Conservation (phyloP, 768 basidiomycete species). For the Lactarius indigo region DNA sequence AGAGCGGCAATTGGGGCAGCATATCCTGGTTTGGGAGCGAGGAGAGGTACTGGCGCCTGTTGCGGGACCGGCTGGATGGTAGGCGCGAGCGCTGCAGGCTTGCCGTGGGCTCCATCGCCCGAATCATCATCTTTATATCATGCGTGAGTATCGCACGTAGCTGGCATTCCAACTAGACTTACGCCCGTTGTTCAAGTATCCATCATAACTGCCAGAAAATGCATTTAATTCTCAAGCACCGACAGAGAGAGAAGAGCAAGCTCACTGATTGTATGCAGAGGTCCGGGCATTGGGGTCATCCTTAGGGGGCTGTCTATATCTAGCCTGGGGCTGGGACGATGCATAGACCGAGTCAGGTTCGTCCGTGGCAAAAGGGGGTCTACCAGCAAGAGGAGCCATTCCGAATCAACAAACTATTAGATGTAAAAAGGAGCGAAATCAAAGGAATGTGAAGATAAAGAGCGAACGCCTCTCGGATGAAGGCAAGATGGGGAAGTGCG, state of each 20-base stretch:
- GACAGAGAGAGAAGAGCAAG: slow-evolving; percentile 23
- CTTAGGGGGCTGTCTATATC: slow-evolving; percentile 37
- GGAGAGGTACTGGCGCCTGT: slow-evolving; percentile 43
- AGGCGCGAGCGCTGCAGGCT: slow-evolving; percentile 21
- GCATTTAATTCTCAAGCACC: slow-evolving; percentile 10
- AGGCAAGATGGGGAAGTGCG: not conserved
- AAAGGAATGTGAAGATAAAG: slow-evolving; percentile 15
- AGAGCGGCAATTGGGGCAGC: slow-evolving; percentile 66
- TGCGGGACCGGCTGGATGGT: slow-evolving; percentile 11
- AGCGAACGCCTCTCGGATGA: slow-evolving; percentile 12
- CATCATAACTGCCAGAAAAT: slow-evolving; percentile 53
- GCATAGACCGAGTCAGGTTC: slow-evolving; percentile 61
- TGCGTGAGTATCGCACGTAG: slow-evolving; percentile 46
- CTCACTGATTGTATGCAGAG: slow-evolving; percentile 69
- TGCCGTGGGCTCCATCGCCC: slow-evolving; percentile 39
- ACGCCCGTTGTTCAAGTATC: slow-evolving; percentile 48
- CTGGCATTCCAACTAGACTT: slow-evolving; percentile 53
- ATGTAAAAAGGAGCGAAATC: not conserved
- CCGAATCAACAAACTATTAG: not conserved
- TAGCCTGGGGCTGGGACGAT: slow-evolving; percentile 42
- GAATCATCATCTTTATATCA: slow-evolving; percentile 43
- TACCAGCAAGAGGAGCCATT: slow-evolving; percentile 48
- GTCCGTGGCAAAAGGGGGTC: slow-evolving; percentile 67
- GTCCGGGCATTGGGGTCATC: slow-evolving; percentile 50
- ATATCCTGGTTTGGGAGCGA: slow-evolving; percentile 71